These are phyloP conservation scores for Nigrospora sphaerica DNA, from an alignment of 2,329 filamentous ascomycete species.

Conservation along the genomic window DNA sequence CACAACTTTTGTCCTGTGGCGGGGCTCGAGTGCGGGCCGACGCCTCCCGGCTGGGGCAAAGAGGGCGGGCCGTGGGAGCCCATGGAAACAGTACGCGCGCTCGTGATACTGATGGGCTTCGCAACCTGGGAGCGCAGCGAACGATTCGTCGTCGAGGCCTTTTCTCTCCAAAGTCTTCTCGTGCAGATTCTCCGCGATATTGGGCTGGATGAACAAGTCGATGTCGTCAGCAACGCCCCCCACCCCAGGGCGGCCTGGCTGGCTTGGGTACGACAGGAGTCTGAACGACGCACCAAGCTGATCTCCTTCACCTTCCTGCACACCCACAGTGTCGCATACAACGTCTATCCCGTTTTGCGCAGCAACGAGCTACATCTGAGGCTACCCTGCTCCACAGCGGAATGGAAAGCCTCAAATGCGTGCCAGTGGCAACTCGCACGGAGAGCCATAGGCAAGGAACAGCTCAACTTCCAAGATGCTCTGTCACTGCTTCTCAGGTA, in stretches of 20 bases:
- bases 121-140: slow-evolving; percentile 29
- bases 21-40: not conserved
- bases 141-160: slow-evolving; percentile 24
- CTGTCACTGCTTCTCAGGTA: slow-evolving; percentile 23
- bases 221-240: not conserved
- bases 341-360: slow-evolving; percentile 26
- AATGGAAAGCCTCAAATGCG: slow-evolving; percentile 26
- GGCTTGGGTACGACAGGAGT: slow-evolving; percentile 24
- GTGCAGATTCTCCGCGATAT: slow-evolving; percentile 25
- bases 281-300: slow-evolving; percentile 24
- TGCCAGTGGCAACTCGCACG: slow-evolving; percentile 20
- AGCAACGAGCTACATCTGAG: slow-evolving; percentile 28
- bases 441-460: slow-evolving; percentile 19
- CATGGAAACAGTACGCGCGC: slow-evolving; percentile 23
- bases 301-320: slow-evolving; percentile 31
- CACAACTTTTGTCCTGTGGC: slow-evolving; percentile 4
- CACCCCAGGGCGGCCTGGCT: slow-evolving; percentile 16
- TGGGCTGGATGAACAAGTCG: slow-evolving; percentile 21
- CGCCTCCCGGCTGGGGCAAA: not conserved
- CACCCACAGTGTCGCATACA: slow-evolving; percentile 30
- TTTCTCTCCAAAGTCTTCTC: slow-evolving; percentile 23
- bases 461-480: slow-evolving; percentile 28
- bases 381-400: slow-evolving; percentile 25
- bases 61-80: slow-evolving; percentile 18
- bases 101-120: slow-evolving; percentile 29